Base-by-base conservation (phyloP, 805 yeast genomes). In the Cyberlindnera xylosilytica region DNA sequence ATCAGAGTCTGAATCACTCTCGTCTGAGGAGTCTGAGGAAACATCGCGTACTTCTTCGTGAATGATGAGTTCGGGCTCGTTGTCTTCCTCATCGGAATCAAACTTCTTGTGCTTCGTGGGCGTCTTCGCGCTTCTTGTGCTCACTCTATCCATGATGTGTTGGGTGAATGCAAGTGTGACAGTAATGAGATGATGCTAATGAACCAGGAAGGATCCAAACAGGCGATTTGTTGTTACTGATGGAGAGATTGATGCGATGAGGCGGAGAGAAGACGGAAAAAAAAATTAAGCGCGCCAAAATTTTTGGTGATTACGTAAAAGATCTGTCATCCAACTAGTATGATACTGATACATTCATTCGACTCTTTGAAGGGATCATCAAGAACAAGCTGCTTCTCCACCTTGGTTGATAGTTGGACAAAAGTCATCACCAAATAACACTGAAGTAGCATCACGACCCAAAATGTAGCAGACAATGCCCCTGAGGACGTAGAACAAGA, bases 1-100 rank as follows among this genome's bases (percentile, higher is more conserved):
- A 29, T 29, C 32, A 9, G 57, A 53, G 36, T 54, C 70, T 27
- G 57, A 54, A 34, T 54, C 64, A 38, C 53, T 53, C 18, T 54
- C 62, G 2, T 44, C 47, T 10, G 36, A 38, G n/a, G 29, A 26
- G 6, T n/a, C 29, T 9, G 29, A 26, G n/a, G 31, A 28, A 6
- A 23, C 37, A 12, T 35, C 49, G 12, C 6, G 15, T 10, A 26
- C n/a, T 36, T 54, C 56, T 41, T 49, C 53, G 4, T 54, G 56
- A 3, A 56, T 49, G 23, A 43, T 49, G 17, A 44, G 36, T n/a
- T n/a, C n/a, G n/a, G n/a, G n/a, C 7, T 36, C 41, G 33, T 32
- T 27, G 18, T 41, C 38, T 3, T 11, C 30, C n/a, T 54, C 61
- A 17, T 42, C 60, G 41, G 60, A 60, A 30, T 54, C 51, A 33